Evolutionary conservation across 345 rosid species (phyloP).

Genomic region (Gossypium ekmanianum): DNA sequence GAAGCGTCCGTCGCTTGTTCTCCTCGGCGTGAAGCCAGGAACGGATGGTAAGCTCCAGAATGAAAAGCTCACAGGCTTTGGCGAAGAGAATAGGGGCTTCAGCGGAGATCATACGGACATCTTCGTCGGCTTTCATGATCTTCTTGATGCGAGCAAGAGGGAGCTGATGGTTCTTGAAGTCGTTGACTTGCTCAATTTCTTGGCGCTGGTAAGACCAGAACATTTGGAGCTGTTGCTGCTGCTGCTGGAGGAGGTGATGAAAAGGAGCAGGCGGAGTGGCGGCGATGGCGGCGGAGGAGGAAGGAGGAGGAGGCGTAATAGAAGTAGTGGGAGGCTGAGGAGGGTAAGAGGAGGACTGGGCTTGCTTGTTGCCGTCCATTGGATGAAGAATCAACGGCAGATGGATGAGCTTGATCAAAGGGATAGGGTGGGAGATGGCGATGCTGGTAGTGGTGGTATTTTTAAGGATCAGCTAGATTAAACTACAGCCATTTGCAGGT

Average conservation of each 20-base stretch:
- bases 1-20: slow-evolving; percentile 87
- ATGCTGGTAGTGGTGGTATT: background rate
- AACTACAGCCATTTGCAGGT: slow-evolving; percentile 33
- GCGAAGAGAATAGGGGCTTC: slow-evolving; percentile 92
- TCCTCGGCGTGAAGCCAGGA: slow-evolving; percentile 99
- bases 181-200: slow-evolving; percentile 86
- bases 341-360: slow-evolving; percentile 59
- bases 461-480: slow-evolving; percentile 25
- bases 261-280: slow-evolving; percentile 45
- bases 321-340: slow-evolving; percentile 35
- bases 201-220: slow-evolving; percentile 90
- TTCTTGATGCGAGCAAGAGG: slow-evolving; percentile 94
- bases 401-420: slow-evolving; percentile 18
- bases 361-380: slow-evolving; percentile 57
- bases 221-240: slow-evolving; percentile 81
- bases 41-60: slow-evolving; percentile 85
- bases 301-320: slow-evolving; percentile 21
- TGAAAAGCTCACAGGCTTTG: slow-evolving; percentile 96
- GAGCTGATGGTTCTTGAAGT: slow-evolving; percentile 95
- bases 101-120: slow-evolving; percentile 97
- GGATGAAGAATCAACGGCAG: slow-evolving; percentile 18
- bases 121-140: slow-evolving; percentile 98
- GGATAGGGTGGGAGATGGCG: background rate
- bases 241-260: slow-evolving; percentile 88
- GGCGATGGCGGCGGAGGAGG: slow-evolving; percentile 16